Base-by-base conservation (phyloP, 306 rosid genomes). In the Rubus idaeus region DNA sequence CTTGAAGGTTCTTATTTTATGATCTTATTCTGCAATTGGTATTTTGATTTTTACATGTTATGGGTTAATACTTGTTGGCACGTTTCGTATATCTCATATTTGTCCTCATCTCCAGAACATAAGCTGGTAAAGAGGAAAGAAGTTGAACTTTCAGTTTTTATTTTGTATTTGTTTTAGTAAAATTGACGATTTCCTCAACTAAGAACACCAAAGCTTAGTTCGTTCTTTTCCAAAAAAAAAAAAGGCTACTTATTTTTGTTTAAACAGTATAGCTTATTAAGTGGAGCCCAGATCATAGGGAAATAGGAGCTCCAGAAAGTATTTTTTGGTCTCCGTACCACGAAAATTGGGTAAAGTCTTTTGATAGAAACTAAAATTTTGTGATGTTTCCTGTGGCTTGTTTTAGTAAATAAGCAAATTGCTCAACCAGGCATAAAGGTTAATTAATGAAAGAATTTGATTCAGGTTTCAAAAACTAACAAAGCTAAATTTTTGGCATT, bases 321-420 rank as follows among this genome's bases (percentile, higher is more conserved):
- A 10, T 60, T 4, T 61, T 40, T 52, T 71, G 3, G 50, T 49
- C 20, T 62, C 35, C 5, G 9, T 61, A 61, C 67, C 68, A 62
- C 10, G 39, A 30, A 35, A 35, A 63, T 37, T 14, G 45, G n/a
- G 20, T 14, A 63, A 5, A 63, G 45, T 35, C 21, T 37, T 13
- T 30, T 30, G 35, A 30, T 30, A 30, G 35, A 30, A 30, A 30
- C 35, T 30, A 30, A 35, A 16, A 14, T 37, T 37, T 74, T 42
- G 55, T 57, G 55, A 37, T 71, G 41, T 78, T 71, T 71, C 50
- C 10, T 70, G 68, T 21, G 41, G 53, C 20, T 60, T 35, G 13
- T 35, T 56, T 26, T 53, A 30, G 26, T 21, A 73, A 26, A 0
- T 16, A 16, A 40, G 26, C 63, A 37, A 37, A 37, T 71, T 26